Conservation (phyloP, 345 rosid species). For the Eucalyptus tenuipes region DNA sequence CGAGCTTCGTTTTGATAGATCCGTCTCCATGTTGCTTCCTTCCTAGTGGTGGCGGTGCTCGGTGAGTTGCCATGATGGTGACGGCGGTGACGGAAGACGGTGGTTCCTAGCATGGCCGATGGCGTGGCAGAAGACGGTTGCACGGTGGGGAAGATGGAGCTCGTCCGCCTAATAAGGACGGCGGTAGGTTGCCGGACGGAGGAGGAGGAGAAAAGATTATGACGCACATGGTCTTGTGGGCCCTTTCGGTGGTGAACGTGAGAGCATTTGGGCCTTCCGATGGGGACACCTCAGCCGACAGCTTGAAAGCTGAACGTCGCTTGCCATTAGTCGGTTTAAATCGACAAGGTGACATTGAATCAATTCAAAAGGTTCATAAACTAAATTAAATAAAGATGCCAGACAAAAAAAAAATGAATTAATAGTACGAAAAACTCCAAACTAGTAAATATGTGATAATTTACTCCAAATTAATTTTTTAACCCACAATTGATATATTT, state of each 20-base stretch:
- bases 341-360: not conserved
- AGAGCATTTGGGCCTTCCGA: not conserved
- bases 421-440: too few species aligned
- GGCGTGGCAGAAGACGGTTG: not conserved
- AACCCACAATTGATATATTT: rapidly evolving
- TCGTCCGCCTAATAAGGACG: not conserved
- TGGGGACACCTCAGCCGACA: not conserved
- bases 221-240: not conserved
- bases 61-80: not conserved
- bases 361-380: not conserved
- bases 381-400: not conserved
- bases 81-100: rapidly evolving
- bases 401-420: too few species aligned
- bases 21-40: not conserved
- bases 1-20: not conserved
- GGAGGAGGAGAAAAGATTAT: not conserved
- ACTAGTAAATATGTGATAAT: rapidly evolving
- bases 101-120: not conserved
- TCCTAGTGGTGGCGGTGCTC: not conserved
- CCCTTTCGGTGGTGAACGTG: not conserved
- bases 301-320: not conserved
- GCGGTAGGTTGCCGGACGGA: too few species aligned
- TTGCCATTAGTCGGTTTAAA: not conserved
- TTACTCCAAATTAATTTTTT: rapidly evolving
- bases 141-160: not conserved